Evolutionary conservation across 345 rosid genomes (phyloP).

Genomic region (Eutrema japonicum): DNA sequence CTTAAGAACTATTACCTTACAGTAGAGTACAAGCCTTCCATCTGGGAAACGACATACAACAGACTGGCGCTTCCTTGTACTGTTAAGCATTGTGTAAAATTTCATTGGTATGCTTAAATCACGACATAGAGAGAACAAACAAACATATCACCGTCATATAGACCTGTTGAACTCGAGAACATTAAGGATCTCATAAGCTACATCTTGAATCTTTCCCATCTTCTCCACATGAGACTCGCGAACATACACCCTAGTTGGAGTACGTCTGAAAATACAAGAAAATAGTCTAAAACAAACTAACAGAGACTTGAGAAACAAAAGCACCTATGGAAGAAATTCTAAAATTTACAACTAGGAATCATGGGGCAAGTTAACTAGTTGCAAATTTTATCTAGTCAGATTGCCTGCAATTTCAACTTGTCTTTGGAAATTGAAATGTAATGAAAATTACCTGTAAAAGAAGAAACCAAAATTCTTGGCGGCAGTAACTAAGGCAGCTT

Average conservation of each 20-base stretch:
- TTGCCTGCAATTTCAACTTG: constrained; percentile 18
- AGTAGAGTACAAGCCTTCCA: constrained; percentile 95
- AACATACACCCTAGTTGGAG: constrained; percentile 89
- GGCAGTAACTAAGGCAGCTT: constrained; percentile 95
- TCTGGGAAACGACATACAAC: constrained; percentile 96
- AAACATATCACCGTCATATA: constrained; percentile 30
- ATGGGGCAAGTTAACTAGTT: constrained; percentile 25
- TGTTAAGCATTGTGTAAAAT: constrained; percentile 48
- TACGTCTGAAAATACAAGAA: constrained; percentile 64
- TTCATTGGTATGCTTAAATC: constrained; percentile 22
- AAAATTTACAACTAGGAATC: constrained; percentile 16
- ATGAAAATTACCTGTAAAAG: constrained; percentile 71
- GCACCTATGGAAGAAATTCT: constrained; percentile 8
- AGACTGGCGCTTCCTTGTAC: constrained; percentile 99
- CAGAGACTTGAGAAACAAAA: constrained; percentile 28
- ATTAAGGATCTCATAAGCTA: constrained; percentile 88
- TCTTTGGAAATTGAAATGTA: constrained; percentile 19
- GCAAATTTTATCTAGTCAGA: constrained; percentile 9
- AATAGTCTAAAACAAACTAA: constrained; percentile 39
- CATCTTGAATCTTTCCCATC: constrained; percentile 87
- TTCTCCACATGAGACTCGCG: constrained; percentile 99
- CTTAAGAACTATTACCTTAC: constrained; percentile 69
- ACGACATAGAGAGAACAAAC: constrained; percentile 24
- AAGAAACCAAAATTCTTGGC: constrained; percentile 99
- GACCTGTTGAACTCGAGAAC: constrained; percentile 99